Evolutionary conservation across 345 rosid genomes (phyloP).

Genomic region (Ricinus communis): DNA sequence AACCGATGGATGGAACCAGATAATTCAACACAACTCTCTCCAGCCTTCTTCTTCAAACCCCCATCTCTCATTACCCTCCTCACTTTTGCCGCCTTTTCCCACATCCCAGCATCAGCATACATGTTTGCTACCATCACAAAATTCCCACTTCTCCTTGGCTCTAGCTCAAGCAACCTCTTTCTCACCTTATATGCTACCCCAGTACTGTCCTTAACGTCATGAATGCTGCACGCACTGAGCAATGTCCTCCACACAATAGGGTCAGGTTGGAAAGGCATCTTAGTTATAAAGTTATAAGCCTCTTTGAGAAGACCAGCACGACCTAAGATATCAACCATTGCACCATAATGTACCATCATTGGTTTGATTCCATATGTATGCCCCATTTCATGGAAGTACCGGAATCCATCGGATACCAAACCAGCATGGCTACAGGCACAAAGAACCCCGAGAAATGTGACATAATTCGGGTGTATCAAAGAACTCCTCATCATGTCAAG

Average conservation of each 20-base stretch:
- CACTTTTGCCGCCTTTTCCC: conserved; percentile 66
- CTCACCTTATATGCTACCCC: conserved; percentile 52
- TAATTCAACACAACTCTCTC: conserved; percentile 65
- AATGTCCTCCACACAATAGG: conserved; percentile 70
- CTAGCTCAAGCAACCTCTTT: conserved; percentile 60
- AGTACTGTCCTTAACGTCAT: conserved; percentile 34
- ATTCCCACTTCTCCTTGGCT: conserved; percentile 75
- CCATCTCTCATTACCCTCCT: conserved; percentile 56
- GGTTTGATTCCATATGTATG: conserved; percentile 63
- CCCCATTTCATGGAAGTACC: conserved; percentile 66
- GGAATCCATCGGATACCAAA: conserved; percentile 65
- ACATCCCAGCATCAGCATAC: conserved; percentile 75
- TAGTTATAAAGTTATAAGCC: conserved; percentile 51
- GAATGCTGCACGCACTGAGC: conserved; percentile 62
- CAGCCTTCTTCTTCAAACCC: conserved; percentile 62
- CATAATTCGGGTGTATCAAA: conserved; percentile 58
- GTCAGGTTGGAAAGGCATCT: conserved; percentile 57
- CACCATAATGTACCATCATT: conserved; percentile 66
- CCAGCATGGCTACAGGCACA: conserved; percentile 83
- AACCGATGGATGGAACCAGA: conserved; percentile 56
- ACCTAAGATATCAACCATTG: conserved; percentile 70
- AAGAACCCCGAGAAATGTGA: conserved; percentile 84
- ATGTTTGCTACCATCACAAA: conserved; percentile 72
- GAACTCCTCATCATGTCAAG: conserved; percentile 44
- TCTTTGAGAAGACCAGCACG: conserved; percentile 73